Evolutionary conservation across 83 land plant species (phyloP).

Genomic region (Picea abies): DNA sequence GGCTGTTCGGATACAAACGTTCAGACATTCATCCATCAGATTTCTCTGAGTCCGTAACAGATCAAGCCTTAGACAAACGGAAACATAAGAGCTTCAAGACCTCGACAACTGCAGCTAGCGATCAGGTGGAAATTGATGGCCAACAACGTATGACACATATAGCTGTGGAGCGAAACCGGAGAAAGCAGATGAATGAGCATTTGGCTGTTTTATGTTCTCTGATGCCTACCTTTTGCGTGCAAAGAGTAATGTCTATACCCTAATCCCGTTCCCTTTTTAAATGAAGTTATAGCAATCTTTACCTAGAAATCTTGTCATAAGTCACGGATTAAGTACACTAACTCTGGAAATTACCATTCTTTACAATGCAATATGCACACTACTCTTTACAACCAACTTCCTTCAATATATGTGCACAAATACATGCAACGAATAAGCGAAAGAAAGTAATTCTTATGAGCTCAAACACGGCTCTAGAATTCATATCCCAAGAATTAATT

Average conservation of each 20-base stretch:
- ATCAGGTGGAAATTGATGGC: conserved; percentile 19
- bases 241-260: conserved; percentile 48
- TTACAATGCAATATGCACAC: no score
- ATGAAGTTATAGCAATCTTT: no score
- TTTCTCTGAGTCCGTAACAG: conserved; percentile 5
- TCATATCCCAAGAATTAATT: no score
- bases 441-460: no score
- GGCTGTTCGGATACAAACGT: no score
- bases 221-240: conserved; percentile 81
- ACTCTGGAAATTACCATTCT: neutral
- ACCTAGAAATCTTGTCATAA: neutral
- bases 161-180: conserved; percentile 65
- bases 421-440: no score
- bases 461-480: no score
- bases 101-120: neutral
- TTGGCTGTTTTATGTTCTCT: conserved; percentile 62
- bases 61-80: neutral
- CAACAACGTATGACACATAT: conserved; percentile 54
- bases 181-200: conserved; percentile 82
- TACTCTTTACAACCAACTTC: no score
- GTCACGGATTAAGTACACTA: neutral
- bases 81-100: neutral
- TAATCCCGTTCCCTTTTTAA: no score
- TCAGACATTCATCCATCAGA: neutral
- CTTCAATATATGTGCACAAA: no score